Evolutionary conservation across 2,329 filamentous ascomycete species (phyloP).

Genomic region (Orbilia quercus): DNA sequence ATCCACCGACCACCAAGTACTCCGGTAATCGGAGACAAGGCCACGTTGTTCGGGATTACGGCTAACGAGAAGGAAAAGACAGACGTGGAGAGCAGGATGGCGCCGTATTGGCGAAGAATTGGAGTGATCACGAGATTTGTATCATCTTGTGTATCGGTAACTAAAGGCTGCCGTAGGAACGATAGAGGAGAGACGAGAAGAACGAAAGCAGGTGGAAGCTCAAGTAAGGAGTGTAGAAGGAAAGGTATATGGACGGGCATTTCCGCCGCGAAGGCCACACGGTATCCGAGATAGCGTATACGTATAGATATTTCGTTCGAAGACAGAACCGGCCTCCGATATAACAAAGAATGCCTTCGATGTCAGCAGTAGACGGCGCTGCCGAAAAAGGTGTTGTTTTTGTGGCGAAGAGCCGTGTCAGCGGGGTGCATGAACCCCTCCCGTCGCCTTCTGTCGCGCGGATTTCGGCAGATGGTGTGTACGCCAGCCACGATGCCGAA

Average conservation of each 20-base stretch:
- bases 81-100: constrained; percentile 29
- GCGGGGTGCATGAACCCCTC: constrained; percentile 12
- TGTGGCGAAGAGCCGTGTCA: constrained; percentile 10
- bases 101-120: constrained; percentile 44
- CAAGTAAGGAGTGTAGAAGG: constrained; percentile 38
- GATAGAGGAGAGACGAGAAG: constrained; percentile 38
- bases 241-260: constrained; percentile 29
- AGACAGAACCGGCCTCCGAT: constrained; percentile 1
- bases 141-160: not conserved
- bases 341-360: not conserved
- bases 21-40: not conserved
- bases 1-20: constrained; percentile 11
- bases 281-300: no score
- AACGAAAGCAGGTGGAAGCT: constrained; percentile 32
- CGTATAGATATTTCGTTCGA: no score
- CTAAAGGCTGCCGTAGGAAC: constrained; percentile 5
- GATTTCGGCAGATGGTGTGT: not conserved
- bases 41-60: constrained; percentile 16
- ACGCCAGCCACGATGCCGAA: constrained; percentile 1
- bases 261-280: not conserved
- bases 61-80: constrained; percentile 33
- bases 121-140: constrained; percentile 3
- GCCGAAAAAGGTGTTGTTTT: constrained; percentile 22
- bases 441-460: not conserved
- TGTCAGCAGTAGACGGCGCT: not conserved